phyloP scores from a whole-genome alignment of 1,139 yeast genomes.

The Nakaseomyces delphensis region DNA sequence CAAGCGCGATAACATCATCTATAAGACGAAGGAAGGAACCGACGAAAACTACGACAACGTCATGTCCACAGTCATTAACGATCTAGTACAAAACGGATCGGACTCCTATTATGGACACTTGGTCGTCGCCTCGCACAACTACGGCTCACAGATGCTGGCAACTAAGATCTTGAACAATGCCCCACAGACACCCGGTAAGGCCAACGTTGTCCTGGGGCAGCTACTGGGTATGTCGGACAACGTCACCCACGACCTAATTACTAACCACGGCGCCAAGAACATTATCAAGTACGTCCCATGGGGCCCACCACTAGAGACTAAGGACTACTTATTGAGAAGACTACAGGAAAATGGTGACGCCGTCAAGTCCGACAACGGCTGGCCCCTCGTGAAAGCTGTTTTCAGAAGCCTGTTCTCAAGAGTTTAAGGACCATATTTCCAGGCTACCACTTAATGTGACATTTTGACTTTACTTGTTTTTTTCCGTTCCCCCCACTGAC shows the following conservation, averaged over 20 bases:
- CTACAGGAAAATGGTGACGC: constrained; percentile 97
- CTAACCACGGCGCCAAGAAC: constrained; percentile 55
- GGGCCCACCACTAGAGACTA: constrained; percentile 95
- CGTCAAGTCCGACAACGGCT: constrained; percentile 79
- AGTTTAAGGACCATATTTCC: no score
- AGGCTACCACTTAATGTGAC: no score
- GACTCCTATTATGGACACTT: constrained; percentile 65
- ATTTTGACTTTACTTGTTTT: not conserved
- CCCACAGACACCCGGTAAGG: constrained; percentile 35
- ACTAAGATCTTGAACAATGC: constrained; percentile 42
- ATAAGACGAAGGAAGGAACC: constrained; percentile 45
- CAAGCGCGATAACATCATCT: constrained; percentile 57
- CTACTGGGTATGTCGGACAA: constrained; percentile 94
- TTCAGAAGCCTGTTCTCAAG: constrained; percentile 28
- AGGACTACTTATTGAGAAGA: constrained; percentile 82
- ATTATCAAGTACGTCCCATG: constrained; percentile 94
- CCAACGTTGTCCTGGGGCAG: constrained; percentile 80
- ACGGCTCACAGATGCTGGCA: constrained; percentile 65
- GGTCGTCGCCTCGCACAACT: constrained; percentile 89
- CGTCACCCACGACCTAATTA: constrained; percentile 66
- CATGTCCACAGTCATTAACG: constrained; percentile 52
- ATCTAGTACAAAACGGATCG: constrained; percentile 44
- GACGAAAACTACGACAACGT: constrained; percentile 59
- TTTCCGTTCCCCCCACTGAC: not conserved
- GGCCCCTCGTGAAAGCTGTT: constrained; percentile 59